Evolutionary conservation across 352 stramenopile species (phyloP), one percentile per base, ranked within the genome.

Genomic region (Phytophthora crassamura): DNA sequence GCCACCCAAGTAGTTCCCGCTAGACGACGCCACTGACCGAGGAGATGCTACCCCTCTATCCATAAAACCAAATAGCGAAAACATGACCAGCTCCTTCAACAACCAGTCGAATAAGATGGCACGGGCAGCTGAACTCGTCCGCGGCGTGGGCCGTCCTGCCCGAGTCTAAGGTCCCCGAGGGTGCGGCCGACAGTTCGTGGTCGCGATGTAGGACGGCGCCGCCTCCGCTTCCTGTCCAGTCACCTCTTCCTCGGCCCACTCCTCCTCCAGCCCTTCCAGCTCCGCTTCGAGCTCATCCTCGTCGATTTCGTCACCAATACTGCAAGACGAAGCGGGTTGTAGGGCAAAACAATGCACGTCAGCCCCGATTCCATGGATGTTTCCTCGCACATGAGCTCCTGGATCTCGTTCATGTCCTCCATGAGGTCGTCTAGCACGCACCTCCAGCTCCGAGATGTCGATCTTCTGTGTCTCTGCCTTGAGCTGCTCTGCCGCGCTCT

Each of bases 341-440:
- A 60, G 42, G 10, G 12, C n/a, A 39, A 99, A 30, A 9, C 28
- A 32, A 32, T 6, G 2, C 28, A 9, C 28, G 28, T 32, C 28
- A 32, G 28, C 28, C n/a, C 28, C 28, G 28, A 32, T 32, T 32
- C 28, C 28, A 32, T 8, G 28, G 28, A 0, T 32, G 2, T 2
- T 32, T 32, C n/a, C n/a, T n/a, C n/a, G n/a, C n/a, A n/a, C n/a
- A 99, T 89, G 40, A 97, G 91, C 61, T 99, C 96, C 63, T 99
- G 98, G 60, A 99, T 98, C 72, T 99, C 96, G 65, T 98, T 98
- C 84, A 99, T 98, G 61, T 99, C 97, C 67, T 99, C 93, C 84
- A 99, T 97, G 50, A 99, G 77, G 32, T 99, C 93, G 2, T 94
- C n/a, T n/a, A n/a, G n/a, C 20, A 58, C 74, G n/a, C 25, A 94